Evolutionary conservation across 805 yeast species (phyloP), one percentile per base, ranked within the genome.

Genomic region (Clavispora phyllophila): DNA sequence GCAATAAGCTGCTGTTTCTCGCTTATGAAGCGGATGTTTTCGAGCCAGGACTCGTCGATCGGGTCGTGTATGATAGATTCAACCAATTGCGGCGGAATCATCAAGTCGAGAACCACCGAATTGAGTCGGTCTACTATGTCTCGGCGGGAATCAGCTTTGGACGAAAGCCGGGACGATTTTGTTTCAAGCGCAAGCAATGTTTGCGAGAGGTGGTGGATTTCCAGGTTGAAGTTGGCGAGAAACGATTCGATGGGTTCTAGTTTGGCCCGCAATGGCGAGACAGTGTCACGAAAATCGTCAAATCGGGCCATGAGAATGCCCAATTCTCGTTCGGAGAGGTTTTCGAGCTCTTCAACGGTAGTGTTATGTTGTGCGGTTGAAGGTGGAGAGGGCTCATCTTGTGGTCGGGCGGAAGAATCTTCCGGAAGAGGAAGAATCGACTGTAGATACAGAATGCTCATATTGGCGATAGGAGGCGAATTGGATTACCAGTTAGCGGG

Each of bases 21-120:
- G 24, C 65, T 62, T 3, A 82, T 58, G 49, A 77, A 81, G 39
- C 71, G 68, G 36, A 83, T 59, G 65, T 81, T 79, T 37, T 82
- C 88, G 17, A 77, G 64, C 96, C 96, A 89, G 9, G 62, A 56
- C 2, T 67, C 62, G 46, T 75, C 70, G 9, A 90, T 66, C 9
- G 76, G 78, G 17, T 79, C 89, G 32, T 68, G 68, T 2, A 79
- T 53, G 1, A 91, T 68, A 6, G 81, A 76, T 43, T 67, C 64
- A 6, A 86, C 76, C 2, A 85, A 69, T 1, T 76, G 76, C 0
- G 96, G 93, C 0, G 96, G 86, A 7, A 90, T 77, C 45, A 85
- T 68, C 27, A 86, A 66, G 49, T 86, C 90, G 29, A 84, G 74
- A 0, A 89, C 81, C n/a, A 87, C 65, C 0, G 96, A 95, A 15